Evolutionary conservation across 495 filamentous ascomycete species (phyloP).

Genomic region (Aspergillus affinis): DNA sequence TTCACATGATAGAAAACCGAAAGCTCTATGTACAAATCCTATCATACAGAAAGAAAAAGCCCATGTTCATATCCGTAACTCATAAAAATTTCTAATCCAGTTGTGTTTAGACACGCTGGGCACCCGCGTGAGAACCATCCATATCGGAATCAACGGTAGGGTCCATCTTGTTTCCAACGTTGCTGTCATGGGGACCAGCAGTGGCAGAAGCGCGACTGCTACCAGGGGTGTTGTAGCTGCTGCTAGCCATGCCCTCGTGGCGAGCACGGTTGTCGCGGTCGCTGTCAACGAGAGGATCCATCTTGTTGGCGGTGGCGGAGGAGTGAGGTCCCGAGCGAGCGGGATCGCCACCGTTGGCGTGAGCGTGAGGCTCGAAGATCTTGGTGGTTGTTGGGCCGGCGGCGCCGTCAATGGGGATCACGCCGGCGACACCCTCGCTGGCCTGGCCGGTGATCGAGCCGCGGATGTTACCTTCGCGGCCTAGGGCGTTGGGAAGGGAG

Average conservation of each 20-base stretch:
- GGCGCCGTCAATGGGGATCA: not conserved
- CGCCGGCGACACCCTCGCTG: not conserved
- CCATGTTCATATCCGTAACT: not conserved
- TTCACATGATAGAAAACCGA: not conserved
- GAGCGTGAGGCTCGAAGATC: not conserved
- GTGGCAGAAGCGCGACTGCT: not conserved
- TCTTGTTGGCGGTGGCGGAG: not conserved
- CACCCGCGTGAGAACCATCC: not conserved
- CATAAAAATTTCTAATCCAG: not conserved
- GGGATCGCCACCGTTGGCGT: not conserved
- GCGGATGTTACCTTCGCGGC: not conserved
- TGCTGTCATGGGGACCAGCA: not conserved
- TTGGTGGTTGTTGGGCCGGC: not conserved
- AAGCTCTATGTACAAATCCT: not conserved
- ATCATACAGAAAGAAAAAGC: not conserved
- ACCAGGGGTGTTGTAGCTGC: not conserved
- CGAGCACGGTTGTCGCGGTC: not conserved
- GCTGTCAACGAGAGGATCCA: not conserved
- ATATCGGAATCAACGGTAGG: not conserved
- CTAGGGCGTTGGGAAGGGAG: not conserved
- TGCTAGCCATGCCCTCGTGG: not conserved
- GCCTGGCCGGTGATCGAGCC: not conserved
- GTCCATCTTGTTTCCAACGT: not conserved
- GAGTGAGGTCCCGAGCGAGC: not conserved
- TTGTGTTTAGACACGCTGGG: not conserved